Evolutionary conservation across 306 rosid genomes (phyloP).

Genomic region (Prunus mira): DNA sequence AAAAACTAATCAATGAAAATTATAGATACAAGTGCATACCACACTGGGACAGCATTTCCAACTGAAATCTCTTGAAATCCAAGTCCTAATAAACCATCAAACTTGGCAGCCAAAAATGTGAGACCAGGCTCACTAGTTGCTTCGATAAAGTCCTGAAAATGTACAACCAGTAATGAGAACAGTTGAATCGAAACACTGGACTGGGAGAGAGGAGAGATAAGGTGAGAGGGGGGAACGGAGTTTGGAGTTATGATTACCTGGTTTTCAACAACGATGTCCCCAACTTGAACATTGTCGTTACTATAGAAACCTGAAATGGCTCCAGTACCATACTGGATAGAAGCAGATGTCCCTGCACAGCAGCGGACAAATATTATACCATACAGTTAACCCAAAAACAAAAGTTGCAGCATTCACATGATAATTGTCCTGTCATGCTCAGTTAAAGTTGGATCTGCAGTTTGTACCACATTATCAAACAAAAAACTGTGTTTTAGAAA

Average conservation of each 20-base stretch:
- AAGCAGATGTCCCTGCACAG: conserved; percentile 71
- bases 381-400: not conserved
- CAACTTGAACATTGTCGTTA: conserved; percentile 63
- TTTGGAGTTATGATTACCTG: conserved; percentile 48
- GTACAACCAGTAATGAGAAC: conserved; percentile 1
- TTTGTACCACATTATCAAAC: not conserved
- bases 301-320: conserved; percentile 90
- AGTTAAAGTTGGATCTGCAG: not conserved
- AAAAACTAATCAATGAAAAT: conserved; percentile 2
- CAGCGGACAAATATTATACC: conserved; percentile 5
- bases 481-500: not conserved
- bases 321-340: conserved; percentile 85
- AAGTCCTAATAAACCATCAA: conserved; percentile 90
- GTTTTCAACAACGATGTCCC: conserved; percentile 54
- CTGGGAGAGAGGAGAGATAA: not conserved
- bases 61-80: conserved; percentile 94
- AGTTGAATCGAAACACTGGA: conserved; percentile 10
- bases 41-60: conserved; percentile 71
- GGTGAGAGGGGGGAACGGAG: not conserved
- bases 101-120: conserved; percentile 69
- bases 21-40: conserved; percentile 43
- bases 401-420: not conserved
- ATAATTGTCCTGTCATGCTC: not conserved
- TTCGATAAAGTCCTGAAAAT: conserved; percentile 77
- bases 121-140: conserved; percentile 71